phyloP scores from a whole-genome alignment of 306 rosid genomes.

The Vicia faba region DNA sequence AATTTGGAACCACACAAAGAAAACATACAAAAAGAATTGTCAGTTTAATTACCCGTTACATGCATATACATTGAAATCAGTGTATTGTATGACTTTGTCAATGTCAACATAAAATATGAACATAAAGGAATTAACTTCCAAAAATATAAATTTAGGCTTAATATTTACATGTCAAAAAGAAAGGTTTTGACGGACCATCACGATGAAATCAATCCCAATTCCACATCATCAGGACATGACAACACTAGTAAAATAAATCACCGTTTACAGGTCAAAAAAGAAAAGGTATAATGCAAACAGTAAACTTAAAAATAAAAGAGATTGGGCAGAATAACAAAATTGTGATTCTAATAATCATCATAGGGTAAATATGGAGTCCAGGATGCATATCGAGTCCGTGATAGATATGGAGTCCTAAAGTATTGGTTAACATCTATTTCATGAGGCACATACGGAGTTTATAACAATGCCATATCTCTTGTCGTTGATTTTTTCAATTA shows the following conservation, averaged over 20 bases:
- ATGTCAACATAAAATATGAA: constrained; percentile 28
- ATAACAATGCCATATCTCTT: not conserved
- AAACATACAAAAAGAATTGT: not conserved
- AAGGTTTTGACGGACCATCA: not conserved
- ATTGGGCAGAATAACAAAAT: not conserved
- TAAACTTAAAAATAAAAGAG: not conserved
- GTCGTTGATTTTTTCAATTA: not conserved
- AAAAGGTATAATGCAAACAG: not conserved
- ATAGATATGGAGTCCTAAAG: not conserved
- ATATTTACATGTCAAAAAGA: constrained; percentile 19
- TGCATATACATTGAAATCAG: not conserved
- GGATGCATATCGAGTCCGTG: not conserved
- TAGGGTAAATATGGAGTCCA: constrained; percentile 1
- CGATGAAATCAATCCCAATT: not conserved
- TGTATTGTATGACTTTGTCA: constrained; percentile 19
- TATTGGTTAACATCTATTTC: not conserved
- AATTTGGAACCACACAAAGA: constrained; percentile 27
- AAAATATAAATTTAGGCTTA: constrained; percentile 16
- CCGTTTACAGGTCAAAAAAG: not conserved
- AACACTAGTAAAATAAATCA: constrained; percentile 1
- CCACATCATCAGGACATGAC: not conserved
- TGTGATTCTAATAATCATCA: not conserved
- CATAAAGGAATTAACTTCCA: not conserved
- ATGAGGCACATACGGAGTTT: not conserved
- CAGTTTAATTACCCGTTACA: constrained; percentile 17